A percentile compares a stretch with the other conserved stretches of the same genome.
Conservation (phyloP, 139 green algal species). For the Chlorella sp. region DNA sequence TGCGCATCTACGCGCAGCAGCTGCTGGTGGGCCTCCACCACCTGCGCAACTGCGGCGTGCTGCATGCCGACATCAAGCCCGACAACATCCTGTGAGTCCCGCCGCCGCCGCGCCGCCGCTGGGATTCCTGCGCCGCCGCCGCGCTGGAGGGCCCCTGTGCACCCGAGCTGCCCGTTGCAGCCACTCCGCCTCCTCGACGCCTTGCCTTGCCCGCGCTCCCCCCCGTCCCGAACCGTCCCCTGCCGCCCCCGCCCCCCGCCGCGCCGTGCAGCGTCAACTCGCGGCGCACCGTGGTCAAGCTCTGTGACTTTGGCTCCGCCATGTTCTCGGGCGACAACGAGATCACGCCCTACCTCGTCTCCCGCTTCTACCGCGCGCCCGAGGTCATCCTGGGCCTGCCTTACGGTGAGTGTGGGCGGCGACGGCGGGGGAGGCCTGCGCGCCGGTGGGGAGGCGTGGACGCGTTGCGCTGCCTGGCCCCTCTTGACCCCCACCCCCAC, state of each 20-base stretch:
- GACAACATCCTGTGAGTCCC: constrained; percentile 93
- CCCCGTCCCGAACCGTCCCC: neutral
- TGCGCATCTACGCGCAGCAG: constrained; percentile 91
- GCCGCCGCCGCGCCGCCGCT: neutral
- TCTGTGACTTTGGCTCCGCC: constrained; percentile 95
- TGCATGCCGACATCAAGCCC: constrained; percentile 99
- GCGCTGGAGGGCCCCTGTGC: too few relatives aligned
- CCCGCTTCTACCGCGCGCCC: constrained; percentile 95
- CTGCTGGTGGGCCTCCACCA: constrained; percentile 94
- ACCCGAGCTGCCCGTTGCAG: too few relatives aligned
- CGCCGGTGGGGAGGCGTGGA: too few relatives aligned
- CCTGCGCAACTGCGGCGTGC: constrained; percentile 74
- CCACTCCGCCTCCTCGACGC: too few relatives aligned
- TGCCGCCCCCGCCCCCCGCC: neutral
- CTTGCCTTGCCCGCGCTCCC: neutral
- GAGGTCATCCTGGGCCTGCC: constrained; percentile 96
- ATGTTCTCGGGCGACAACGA: constrained; percentile 96
- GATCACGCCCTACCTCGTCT: constrained; percentile 96
- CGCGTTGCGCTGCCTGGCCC: neutral
- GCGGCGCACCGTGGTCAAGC: constrained; percentile 74
- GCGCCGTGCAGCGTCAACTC: constrained; percentile 71
- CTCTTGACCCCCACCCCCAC: neutral
- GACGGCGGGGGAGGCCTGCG: neutral
- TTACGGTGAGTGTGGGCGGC: constrained; percentile 71
- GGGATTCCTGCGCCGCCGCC: too few relatives aligned